Evolutionary conservation across 352 stramenopile genomes (phyloP), one percentile per base, ranked within the genome.

Genomic region (Phytophthora hibernalis): DNA sequence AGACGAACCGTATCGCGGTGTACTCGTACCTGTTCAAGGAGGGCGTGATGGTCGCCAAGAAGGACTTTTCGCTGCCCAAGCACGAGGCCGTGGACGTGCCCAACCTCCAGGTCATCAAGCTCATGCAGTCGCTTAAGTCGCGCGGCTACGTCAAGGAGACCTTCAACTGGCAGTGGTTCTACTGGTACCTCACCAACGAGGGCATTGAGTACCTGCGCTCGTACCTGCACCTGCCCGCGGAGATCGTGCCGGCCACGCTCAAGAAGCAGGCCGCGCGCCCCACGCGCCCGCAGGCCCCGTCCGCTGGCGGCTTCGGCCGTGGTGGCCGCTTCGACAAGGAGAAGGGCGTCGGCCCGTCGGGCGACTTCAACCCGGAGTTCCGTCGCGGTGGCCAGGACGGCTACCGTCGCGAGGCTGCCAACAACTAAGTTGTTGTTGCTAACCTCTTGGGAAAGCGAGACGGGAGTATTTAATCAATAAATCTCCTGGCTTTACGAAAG

Each of bases 131-230:
- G 68, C 92, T 99, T 66, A 97, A 97, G 80, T 99, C 93, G 63
- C 94, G 95, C 65, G 97, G 95, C 71, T 99, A 98, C 83, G 89
- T 99, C 57, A 98, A 97, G 68, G 91, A 99, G 83, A 99, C 97
- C 58, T 99, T 99, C 92, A 98, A 97, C 79, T 99, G 98, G 98
- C 97, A 99, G 85, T 98, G 98, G 87, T 98, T 98, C 82, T 99
- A 99, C 95, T 99, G 96, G 88, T 99, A 99, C 91, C 89, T 99
- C 51, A 99, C 97, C 47, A 96, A 98, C 73, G 97, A 99, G 76
- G 98, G 98, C 70, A 99, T 99, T 75, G 96, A 99, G 72, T 99
- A 99, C 91, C 91, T 99, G 6, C 90, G 98, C 63, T 89, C 96
- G 62, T 99, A 99, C 88, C 79, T 99, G 61, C 96, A 98, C 76